Percentiles rank a stretch among this genome's conserved stretches.
phyloP scores from a whole-genome alignment of 2,329 filamentous ascomycete species.

The Geosmithia morbida region DNA sequence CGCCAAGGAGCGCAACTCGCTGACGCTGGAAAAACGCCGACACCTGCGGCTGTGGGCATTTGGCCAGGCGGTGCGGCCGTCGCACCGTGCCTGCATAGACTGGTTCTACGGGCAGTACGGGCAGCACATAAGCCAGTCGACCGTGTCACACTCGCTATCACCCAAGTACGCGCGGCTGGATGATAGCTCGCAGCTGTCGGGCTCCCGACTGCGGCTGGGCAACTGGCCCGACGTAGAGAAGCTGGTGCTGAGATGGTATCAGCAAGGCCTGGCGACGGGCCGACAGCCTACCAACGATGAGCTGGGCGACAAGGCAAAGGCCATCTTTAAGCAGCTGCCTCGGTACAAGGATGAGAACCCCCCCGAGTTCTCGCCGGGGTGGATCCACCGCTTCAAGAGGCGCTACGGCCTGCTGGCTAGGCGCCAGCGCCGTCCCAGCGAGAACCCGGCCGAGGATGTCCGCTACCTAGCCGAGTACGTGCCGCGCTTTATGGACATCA shows the following conservation, averaged over 20 bases:
- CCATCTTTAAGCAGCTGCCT: constrained; percentile 41
- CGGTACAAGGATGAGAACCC: constrained; percentile 45
- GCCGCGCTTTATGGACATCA: constrained; percentile 43
- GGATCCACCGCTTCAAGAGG: constrained; percentile 52
- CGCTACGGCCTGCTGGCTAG: constrained; percentile 43
- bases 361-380: constrained; percentile 48
- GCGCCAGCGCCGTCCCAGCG: constrained; percentile 37
- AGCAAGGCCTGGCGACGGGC: constrained; percentile 33
- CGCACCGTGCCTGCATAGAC: constrained; percentile 48
- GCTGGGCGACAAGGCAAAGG: constrained; percentile 46
- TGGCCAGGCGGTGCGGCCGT: constrained; percentile 38
- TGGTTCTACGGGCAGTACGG: constrained; percentile 45
- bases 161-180: constrained; percentile 48
- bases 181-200: constrained; percentile 44
- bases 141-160: constrained; percentile 46
- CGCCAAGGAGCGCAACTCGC: constrained; percentile 37
- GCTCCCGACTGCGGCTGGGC: constrained; percentile 45
- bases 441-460: constrained; percentile 39
- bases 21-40: constrained; percentile 48
- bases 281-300: constrained; percentile 48
- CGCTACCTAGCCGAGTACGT: constrained; percentile 46
- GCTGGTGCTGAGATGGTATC: constrained; percentile 40
- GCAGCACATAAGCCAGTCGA: constrained; percentile 47
- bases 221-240: constrained; percentile 52
- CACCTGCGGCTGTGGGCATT: constrained; percentile 46